These are phyloP conservation scores for Neurospora sp. DNA, from an alignment of 495 filamentous ascomycete species.

Conservation along the genomic window DNA sequence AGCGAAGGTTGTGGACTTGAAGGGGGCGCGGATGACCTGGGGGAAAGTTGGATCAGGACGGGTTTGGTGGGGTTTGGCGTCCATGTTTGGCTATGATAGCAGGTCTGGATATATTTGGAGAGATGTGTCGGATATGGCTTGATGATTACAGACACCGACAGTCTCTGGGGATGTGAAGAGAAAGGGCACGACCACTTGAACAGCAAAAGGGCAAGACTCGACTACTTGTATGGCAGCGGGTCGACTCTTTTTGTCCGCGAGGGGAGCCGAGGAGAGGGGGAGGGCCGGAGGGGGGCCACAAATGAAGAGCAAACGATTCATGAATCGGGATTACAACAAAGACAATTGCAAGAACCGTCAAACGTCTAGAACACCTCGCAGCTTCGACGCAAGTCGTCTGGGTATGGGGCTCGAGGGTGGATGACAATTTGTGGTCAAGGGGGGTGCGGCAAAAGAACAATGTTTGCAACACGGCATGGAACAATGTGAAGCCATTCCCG, in stretches of 20 bases:
- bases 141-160: no score
- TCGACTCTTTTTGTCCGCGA: no score
- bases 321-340: neutral
- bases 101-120: neutral
- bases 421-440: neutral
- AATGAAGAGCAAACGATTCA: neutral
- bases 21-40: neutral
- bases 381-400: neutral
- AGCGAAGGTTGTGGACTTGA: neutral
- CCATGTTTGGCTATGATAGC: neutral
- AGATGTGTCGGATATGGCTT: neutral
- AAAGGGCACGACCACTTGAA: no score
- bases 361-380: neutral
- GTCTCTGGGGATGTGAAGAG: no score
- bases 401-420: neutral
- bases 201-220: no score
- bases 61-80: neutral
- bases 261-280: no score
- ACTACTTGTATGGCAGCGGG: no score
- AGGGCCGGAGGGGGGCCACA: no score
- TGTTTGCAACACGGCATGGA: neutral
- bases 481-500: neutral
- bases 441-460: neutral
- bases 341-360: neutral
- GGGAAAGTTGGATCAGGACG: neutral